Percentiles rank a stretch among this genome's conserved stretches.
These are phyloP conservation scores for Haplosporangium gracile DNA, from an alignment of 192 early-diverging fungal species.

Conservation along the genomic window DNA sequence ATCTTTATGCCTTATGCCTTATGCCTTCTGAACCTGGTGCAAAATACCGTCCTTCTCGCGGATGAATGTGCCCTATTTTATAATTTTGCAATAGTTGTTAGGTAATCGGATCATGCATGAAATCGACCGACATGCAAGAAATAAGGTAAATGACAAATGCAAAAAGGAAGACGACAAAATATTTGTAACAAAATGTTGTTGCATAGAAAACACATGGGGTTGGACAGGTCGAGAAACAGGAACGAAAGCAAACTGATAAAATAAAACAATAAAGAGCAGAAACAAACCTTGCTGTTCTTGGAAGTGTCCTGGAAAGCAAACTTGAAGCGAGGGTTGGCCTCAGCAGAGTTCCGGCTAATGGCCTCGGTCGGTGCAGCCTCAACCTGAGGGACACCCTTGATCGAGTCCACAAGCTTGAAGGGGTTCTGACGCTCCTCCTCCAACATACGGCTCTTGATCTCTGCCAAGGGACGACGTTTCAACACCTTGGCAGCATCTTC, in stretches of 20 bases:
- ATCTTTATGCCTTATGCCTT: conserved; percentile 23
- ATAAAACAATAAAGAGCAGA: neutral
- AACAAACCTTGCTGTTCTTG: conserved; percentile 27
- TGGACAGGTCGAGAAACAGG: too few relatives aligned
- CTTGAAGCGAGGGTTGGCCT: conserved; percentile 48
- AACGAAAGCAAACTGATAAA: too few relatives aligned
- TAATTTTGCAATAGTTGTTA: neutral
- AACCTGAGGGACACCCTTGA: conserved; percentile 36
- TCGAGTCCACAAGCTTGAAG: conserved; percentile 44
- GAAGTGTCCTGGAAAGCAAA: conserved; percentile 62
- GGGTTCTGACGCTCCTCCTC: conserved; percentile 36
- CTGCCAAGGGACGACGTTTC: conserved; percentile 70
- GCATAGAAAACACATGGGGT: neutral
- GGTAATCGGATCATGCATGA: too few relatives aligned
- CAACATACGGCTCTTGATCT: conserved; percentile 54
- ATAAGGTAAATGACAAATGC: neutral
- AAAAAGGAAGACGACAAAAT: neutral
- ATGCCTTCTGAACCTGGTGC: conserved; percentile 30
- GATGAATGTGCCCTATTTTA: conserved; percentile 34
- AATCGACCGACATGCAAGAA: too few relatives aligned
- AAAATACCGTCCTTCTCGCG: conserved; percentile 46
- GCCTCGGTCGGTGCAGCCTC: conserved; percentile 17
- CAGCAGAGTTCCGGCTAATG: conserved; percentile 28
- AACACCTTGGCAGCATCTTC: conserved; percentile 86
- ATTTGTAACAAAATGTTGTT: neutral